These are phyloP conservation scores for Nissolia schottii DNA, from an alignment of 306 rosid species.

Conservation along the genomic window DNA sequence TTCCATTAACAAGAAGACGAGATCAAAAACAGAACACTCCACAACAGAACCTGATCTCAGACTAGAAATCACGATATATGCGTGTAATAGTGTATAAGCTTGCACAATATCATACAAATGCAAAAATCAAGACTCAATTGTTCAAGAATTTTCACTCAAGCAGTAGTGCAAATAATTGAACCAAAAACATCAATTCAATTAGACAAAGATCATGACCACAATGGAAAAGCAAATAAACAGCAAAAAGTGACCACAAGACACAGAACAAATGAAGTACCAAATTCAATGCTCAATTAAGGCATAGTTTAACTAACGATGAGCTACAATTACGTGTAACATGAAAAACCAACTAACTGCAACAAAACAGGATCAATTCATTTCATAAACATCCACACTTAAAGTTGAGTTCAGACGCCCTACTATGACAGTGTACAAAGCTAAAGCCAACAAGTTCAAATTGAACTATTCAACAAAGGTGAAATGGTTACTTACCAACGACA, in stretches of 20 bases:
- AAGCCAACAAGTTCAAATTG: not conserved
- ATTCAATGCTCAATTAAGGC: not conserved
- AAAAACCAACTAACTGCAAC: not conserved
- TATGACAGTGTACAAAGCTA: not conserved
- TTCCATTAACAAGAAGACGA: not conserved
- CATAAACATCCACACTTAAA: not conserved
- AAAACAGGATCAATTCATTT: not conserved
- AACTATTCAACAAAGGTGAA: not conserved
- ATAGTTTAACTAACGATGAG: not conserved
- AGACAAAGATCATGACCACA: not conserved
- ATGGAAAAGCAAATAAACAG: not conserved
- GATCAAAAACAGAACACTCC: not conserved
- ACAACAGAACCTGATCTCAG: not conserved
- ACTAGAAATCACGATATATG: not conserved
- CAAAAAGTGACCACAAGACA: not conserved
- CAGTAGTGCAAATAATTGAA: not conserved
- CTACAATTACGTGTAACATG: not conserved
- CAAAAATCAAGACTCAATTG: not conserved
- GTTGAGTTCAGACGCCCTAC: not conserved
- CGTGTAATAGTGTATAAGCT: not conserved
- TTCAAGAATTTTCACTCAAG: not conserved
- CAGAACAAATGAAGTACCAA: not conserved
- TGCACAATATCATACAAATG: not conserved
- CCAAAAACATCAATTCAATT: not conserved
- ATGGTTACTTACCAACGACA: conserved; percentile 49